phyloP scores from a whole-genome alignment of 2,329 filamentous ascomycete species.

The Ascomycota sp. region DNA sequence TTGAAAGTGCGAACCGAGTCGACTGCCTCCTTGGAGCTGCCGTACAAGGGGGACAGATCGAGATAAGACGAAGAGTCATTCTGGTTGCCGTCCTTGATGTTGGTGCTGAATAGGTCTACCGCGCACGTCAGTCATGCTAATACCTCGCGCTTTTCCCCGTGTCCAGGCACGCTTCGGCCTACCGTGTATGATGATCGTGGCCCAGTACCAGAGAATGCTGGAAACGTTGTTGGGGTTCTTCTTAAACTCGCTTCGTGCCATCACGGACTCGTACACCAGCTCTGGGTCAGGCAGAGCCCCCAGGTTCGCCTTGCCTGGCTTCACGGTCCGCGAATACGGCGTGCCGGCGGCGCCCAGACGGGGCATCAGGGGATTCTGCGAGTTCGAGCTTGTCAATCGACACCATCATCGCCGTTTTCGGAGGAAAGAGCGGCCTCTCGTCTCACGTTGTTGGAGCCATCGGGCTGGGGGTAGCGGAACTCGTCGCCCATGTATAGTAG shows the following conservation, averaged over 20 bases:
- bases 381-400: no score
- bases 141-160: no score
- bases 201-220: constrained; percentile 50
- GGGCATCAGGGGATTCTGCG: constrained; percentile 39
- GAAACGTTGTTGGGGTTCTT: constrained; percentile 51
- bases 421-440: no score
- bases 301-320: constrained; percentile 33
- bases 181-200: constrained; percentile 52
- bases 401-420: no score
- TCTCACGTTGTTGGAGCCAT: constrained; percentile 44
- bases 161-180: no score
- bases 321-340: constrained; percentile 41
- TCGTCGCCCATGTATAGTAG: constrained; percentile 39
- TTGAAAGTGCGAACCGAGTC: constrained; percentile 45
- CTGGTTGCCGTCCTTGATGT: constrained; percentile 32
- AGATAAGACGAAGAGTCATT: constrained; percentile 51
- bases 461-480: constrained; percentile 42
- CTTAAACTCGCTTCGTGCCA: constrained; percentile 26
- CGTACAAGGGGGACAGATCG: constrained; percentile 49
- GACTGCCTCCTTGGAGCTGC: constrained; percentile 43
- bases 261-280: constrained; percentile 38
- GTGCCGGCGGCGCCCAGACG: constrained; percentile 44
- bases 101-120: constrained; percentile 46
- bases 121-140: no score
- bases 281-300: constrained; percentile 45